Conservation (phyloP, 1,284 basidiomycete species). For the Somion occarium region DNA sequence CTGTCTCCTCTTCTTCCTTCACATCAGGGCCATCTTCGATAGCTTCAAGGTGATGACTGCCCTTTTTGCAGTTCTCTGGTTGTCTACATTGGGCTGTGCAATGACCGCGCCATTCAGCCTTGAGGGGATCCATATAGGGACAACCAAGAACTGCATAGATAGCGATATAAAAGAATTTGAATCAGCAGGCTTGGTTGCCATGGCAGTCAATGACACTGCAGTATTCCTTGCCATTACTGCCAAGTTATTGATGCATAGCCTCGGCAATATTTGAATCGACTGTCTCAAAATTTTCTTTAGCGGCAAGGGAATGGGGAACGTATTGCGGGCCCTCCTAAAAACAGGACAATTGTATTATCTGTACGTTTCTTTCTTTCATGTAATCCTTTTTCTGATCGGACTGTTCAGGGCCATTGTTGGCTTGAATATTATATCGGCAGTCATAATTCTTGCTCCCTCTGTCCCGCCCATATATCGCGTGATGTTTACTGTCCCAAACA, state of each 20-base stretch:
- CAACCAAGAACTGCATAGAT: not conserved
- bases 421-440: too few species aligned
- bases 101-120: not conserved
- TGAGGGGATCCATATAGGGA: not conserved
- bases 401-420: too few species aligned
- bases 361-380: too few species aligned
- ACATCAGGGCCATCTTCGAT: not conserved
- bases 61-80: not conserved
- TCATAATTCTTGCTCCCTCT: too few species aligned
- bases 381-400: too few species aligned
- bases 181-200: not conserved
- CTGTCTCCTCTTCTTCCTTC: conserved; percentile 5
- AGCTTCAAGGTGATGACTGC: not conserved
- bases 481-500: too few species aligned
- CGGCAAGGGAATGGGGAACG: not conserved
- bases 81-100: not conserved
- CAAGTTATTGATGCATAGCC: conserved; percentile 12
- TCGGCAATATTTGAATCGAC: not conserved
- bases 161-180: not conserved
- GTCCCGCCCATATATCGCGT: too few species aligned
- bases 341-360: conserved; percentile 1
- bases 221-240: conserved; percentile 29
- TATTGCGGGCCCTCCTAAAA: not conserved
- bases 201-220: conserved; percentile 22
- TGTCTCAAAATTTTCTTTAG: not conserved